Percentiles rank a stretch among this genome's conserved stretches.
These are phyloP conservation scores for Mariannaea elegans DNA, from an alignment of 2,329 filamentous ascomycete genomes.

Conservation along the genomic window DNA sequence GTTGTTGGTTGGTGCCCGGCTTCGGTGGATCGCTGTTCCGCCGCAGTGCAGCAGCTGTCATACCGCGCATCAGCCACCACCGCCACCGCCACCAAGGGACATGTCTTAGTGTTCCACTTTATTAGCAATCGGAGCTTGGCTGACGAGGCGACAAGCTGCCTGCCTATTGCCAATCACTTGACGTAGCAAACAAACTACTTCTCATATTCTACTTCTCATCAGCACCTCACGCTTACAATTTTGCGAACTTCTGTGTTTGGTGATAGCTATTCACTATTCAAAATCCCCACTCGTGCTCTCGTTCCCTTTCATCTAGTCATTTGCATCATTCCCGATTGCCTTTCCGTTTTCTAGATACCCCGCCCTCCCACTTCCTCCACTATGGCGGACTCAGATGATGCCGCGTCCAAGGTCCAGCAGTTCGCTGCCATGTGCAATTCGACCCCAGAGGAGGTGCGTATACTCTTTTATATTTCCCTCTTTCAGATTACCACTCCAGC, in stretches of 20 bases:
- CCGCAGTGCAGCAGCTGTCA: conserved; percentile 33
- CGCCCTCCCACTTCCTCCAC: conserved; percentile 31
- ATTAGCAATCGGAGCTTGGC: conserved; percentile 36
- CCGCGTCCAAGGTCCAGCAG: conserved; percentile 40
- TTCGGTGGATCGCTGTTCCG: conserved; percentile 44
- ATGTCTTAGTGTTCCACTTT: conserved; percentile 9
- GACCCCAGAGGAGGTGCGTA: conserved; percentile 40
- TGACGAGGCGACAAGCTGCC: conserved; percentile 43
- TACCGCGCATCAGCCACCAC: conserved; percentile 25
- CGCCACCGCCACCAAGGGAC: conserved; percentile 29
- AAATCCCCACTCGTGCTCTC: neutral
- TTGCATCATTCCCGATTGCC: neutral
- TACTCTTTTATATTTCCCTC: no score
- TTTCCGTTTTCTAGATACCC: conserved; percentile 26
- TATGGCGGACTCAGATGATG: conserved; percentile 42
- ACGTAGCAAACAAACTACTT: conserved; percentile 15
- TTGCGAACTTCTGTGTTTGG: neutral
- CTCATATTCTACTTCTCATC: conserved; percentile 6
- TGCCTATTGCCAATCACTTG: conserved; percentile 23
- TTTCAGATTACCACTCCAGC: no score
- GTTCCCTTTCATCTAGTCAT: neutral
- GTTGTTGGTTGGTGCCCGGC: conserved; percentile 18
- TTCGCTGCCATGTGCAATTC: conserved; percentile 41
- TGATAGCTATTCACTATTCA: neutral
- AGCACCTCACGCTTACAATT: neutral